Percentiles rank a stretch among this genome's conserved stretches.
phyloP scores from a whole-genome alignment of 2,329 filamentous ascomycete genomes.

The Cadophora sp. region DNA sequence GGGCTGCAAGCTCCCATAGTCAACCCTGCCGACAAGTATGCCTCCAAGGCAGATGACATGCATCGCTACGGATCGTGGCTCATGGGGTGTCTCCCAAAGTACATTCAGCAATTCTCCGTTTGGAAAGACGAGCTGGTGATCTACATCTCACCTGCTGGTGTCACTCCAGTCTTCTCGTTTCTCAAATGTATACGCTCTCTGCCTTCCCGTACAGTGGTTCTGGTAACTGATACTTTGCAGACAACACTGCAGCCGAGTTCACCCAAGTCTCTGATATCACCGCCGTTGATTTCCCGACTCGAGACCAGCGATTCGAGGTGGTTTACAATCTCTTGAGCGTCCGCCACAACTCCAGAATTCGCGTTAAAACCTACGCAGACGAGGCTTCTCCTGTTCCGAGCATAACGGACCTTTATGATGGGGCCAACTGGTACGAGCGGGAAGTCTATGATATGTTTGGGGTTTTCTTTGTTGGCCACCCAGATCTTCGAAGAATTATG shows the following conservation, averaged over 20 bases:
- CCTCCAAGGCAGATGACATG: slow-evolving; percentile 83
- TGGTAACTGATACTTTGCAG: slow-evolving; percentile 49
- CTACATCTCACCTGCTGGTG: slow-evolving; percentile 86
- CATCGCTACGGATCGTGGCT: slow-evolving; percentile 97
- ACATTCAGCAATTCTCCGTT: slow-evolving; percentile 98
- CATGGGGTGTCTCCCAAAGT: slow-evolving; percentile 96
- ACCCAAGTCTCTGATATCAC: slow-evolving; percentile 94
- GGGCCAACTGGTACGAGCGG: slow-evolving; percentile 98
- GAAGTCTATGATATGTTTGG: slow-evolving; percentile 98
- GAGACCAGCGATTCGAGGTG: slow-evolving; percentile 94
- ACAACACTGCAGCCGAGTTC: slow-evolving; percentile 97
- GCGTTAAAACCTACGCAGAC: slow-evolving; percentile 98
- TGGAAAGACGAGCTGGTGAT: slow-evolving; percentile 99
- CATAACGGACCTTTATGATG: slow-evolving; percentile 85
- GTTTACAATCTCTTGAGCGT: slow-evolving; percentile 98
- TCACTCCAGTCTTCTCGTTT: slow-evolving; percentile 92
- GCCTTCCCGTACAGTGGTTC: background rate
- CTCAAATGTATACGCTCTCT: slow-evolving; percentile 67
- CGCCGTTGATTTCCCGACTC: slow-evolving; percentile 93
- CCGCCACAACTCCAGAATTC: slow-evolving; percentile 93
- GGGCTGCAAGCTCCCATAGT: slow-evolving; percentile 79
- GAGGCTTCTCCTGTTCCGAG: slow-evolving; percentile 94
- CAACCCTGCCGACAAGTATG: slow-evolving; percentile 93
- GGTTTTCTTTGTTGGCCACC: slow-evolving; percentile 95
- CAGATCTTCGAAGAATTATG: slow-evolving; percentile 96